Base-by-base conservation (phyloP, 345 rosid species). In the Nasturtium officinale region DNA sequence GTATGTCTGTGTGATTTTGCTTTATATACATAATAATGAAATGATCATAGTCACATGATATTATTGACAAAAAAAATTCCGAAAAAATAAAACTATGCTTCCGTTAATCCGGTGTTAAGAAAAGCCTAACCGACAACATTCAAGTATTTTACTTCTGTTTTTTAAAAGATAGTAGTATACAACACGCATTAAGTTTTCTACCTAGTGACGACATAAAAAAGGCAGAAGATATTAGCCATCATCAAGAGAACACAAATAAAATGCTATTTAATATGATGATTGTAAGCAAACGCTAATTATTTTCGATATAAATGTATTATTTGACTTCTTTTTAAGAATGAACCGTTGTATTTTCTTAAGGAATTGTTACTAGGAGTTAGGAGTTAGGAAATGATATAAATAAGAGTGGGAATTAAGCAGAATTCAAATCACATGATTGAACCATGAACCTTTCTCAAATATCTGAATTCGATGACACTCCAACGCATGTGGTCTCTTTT, bases 81-180 rank as follows among this genome's bases (percentile, higher is more conserved):
- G 3, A 1, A 4, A 3, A 38, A 40, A 0, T 1, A 43, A 43
- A 18, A 20, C 26, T 18, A 20, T 18, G 55, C 1, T 21, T 21
- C 30, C 56, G 29, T 20, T 9, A 20, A 50, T 45, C 15, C 6
- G 65, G n/a, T 55, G 50, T 32, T 13, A 40, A 55, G 40, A 23
- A 73, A 53, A 20, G 48, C 10, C 47, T 45, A 51, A 65, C 77
- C 71, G 65, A 73, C 77, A 56, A 9, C 77, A 65, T 55, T 73
- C 21, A 66, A 73, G n/a, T 55, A 64, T 32, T 9, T 35, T 64
- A 64, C 55, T 52, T 62, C 20, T 61, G 33, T 38, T 61, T 61
- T 28, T 43, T 43, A n/a, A n/a, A n/a, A n/a, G n/a, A n/a, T 30
- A 38, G 18, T 56, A 6, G 12, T 48, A 65, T 65, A 23, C 26